These are phyloP conservation scores for Citrullus amarus DNA, from an alignment of 306 rosid species.

Conservation along the genomic window DNA sequence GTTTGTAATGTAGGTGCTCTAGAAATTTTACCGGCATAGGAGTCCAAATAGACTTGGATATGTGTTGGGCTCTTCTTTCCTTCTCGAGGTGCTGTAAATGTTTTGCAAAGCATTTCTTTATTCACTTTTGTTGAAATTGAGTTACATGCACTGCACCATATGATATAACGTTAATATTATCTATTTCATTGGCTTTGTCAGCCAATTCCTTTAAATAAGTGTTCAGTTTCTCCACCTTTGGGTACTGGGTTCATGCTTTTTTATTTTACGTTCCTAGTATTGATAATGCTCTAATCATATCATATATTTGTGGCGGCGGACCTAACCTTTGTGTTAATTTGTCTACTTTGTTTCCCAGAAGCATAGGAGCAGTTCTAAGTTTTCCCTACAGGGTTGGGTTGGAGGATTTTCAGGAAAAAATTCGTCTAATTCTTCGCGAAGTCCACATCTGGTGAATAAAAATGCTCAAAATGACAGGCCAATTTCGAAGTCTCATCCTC, in stretches of 20 bases:
- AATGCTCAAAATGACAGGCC: slow-evolving; percentile 25
- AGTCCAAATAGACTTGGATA: slow-evolving; percentile 2
- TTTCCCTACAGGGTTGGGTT: slow-evolving; percentile 77
- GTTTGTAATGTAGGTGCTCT: slow-evolving; percentile 3
- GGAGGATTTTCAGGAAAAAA: slow-evolving; percentile 62
- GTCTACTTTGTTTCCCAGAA: slow-evolving; percentile 41
- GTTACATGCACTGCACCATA: neutral
- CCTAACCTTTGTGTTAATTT: slow-evolving; percentile 1
- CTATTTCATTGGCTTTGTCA: neutral
- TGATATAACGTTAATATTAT: neutral
- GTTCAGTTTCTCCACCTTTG: neutral
- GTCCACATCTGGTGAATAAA: slow-evolving; percentile 28
- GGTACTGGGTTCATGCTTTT: neutral
- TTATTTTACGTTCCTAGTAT: neutral
- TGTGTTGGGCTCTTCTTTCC: neutral
- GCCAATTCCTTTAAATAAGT: neutral
- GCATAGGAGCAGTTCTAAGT: slow-evolving; percentile 73
- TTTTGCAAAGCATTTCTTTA: neutral
- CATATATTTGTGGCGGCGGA: neutral
- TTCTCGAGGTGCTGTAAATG: slow-evolving; percentile 7
- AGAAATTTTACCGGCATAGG: neutral
- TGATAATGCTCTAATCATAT: neutral
- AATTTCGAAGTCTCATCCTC: slow-evolving; percentile 22
- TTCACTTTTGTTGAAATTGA: slow-evolving; percentile 4
- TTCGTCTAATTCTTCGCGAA: slow-evolving; percentile 26